Evolutionary conservation across 495 filamentous ascomycete genomes (phyloP), one percentile per base, ranked within the genome.

Genomic region (Cladorrhinum samala): DNA sequence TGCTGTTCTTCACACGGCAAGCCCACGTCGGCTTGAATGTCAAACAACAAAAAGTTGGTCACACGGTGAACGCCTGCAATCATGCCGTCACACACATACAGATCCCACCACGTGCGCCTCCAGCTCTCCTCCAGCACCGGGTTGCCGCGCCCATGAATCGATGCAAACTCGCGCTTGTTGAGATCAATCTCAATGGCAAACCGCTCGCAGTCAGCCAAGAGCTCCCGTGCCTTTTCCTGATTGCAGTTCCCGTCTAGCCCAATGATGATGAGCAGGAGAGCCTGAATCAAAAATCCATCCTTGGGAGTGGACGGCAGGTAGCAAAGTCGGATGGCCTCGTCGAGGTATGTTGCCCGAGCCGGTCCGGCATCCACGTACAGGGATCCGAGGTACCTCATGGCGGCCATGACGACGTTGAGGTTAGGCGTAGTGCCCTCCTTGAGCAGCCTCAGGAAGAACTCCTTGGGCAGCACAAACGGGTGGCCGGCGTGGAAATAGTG

Each of bases 31-130:
- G 77, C 67, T 40, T 70, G 64, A 40, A 87, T 72, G 40, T 79
- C 71, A 49, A 77, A 76, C 27, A 84, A 68, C 23, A 70, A 58
- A 55, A 86, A 84, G 18, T 79, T 77, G 42, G 82, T 79, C 27
- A 77, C 63, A 49, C 76, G 69, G 54, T 83, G 73, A 38, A 80
- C 76, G 25, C 77, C 78, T 54, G 79, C 75, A 54, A 81, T 69
- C 79, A 80, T 77, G 33, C 83, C 83, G 55, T 95, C 89, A 13
- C 89, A 78, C 39, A 91, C 80, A 62, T 85, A 94, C 45, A 96
- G 67, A 58, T 94, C 88, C 90, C 90, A 96, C 90, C 89, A 95
- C 14, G 89, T 95, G 38, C 91, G 78, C 21, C 90, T 77, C 77
- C 88, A 83, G 62, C 85, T 85, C 63, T 96, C 91, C 57, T 79